A percentile compares a stretch with the other conserved stretches of the same genome.
Conservation (phyloP, 2,329 filamentous ascomycete species). For the Ascochyta pisi region DNA sequence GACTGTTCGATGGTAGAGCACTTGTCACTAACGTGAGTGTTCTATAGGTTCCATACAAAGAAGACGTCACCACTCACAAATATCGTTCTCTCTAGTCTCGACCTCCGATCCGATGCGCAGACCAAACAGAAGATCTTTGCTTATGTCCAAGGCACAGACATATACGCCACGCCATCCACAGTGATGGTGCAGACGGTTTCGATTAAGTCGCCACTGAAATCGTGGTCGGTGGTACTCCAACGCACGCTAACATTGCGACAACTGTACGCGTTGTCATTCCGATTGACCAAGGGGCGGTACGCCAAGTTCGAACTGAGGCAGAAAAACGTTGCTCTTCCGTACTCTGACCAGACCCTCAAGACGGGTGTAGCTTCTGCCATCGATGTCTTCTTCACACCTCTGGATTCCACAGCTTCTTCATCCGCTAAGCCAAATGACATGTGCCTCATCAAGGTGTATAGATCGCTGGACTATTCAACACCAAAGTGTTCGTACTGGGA, state of each 20-base stretch:
- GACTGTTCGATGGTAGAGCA: not conserved
- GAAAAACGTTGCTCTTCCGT: slow-evolving; percentile 3
- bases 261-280: slow-evolving; percentile 18
- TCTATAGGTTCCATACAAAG: slow-evolving; percentile 40
- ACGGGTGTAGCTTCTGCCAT: not conserved
- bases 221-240: slow-evolving; percentile 15
- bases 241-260: slow-evolving; percentile 5
- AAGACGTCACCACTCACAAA: slow-evolving; percentile 44
- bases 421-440: not conserved
- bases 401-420: not conserved
- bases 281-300: slow-evolving; percentile 18
- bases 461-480: not conserved
- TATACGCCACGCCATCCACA: not conserved
- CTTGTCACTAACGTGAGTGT: not conserved
- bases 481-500: slow-evolving; percentile 17
- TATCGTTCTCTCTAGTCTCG: slow-evolving; percentile 27
- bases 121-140: not conserved
- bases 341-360: not conserved
- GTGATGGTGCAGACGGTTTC: slow-evolving; percentile 2
- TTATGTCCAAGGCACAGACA: not conserved
- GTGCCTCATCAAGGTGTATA: slow-evolving; percentile 21
- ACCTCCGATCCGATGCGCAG: slow-evolving; percentile 27
- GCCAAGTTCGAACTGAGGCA: slow-evolving; percentile 16
- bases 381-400: slow-evolving; percentile 9
- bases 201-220: slow-evolving; percentile 21